These are phyloP conservation scores for Fusarium vanettenii DNA, from an alignment of 2,329 filamentous ascomycete genomes.

Conservation along the genomic window DNA sequence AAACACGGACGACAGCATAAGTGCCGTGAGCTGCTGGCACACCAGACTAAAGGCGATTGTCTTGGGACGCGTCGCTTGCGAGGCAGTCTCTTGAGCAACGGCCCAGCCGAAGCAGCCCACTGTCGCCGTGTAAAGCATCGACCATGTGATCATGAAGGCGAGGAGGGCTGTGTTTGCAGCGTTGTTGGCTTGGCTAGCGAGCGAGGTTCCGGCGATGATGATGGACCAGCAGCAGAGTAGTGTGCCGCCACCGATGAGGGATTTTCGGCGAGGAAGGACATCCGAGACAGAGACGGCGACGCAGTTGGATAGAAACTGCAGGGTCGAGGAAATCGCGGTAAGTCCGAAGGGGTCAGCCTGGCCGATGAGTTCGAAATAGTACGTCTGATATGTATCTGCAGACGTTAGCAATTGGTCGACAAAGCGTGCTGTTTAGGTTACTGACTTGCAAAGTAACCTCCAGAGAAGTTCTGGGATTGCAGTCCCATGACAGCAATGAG, in stretches of 20 bases:
- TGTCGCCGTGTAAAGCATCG: slow-evolving; percentile 44
- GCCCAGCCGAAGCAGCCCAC: slow-evolving; percentile 47
- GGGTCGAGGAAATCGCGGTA: slow-evolving; percentile 44
- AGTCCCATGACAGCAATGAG: slow-evolving; percentile 43
- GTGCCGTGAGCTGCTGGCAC: slow-evolving; percentile 49
- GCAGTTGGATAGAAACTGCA: slow-evolving; percentile 44
- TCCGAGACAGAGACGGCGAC: slow-evolving; percentile 41
- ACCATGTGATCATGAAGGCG: slow-evolving; percentile 46
- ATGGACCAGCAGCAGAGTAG: slow-evolving; percentile 43
- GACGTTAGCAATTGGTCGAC: not conserved
- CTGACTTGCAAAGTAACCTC: slow-evolving; percentile 46
- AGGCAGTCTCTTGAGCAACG: slow-evolving; percentile 44
- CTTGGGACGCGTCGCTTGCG: slow-evolving; percentile 44
- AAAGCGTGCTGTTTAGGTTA: not conserved
- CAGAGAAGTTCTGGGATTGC: slow-evolving; percentile 45
- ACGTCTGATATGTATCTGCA: slow-evolving; percentile 45
- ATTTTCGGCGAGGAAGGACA: slow-evolving; percentile 41
- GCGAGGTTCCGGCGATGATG: slow-evolving; percentile 41
- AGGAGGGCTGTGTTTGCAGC: slow-evolving; percentile 43
- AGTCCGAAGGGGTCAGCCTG: slow-evolving; percentile 45
- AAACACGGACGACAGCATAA: slow-evolving; percentile 51
- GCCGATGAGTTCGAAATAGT: slow-evolving; percentile 47
- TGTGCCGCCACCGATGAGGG: slow-evolving; percentile 41
- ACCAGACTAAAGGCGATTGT: slow-evolving; percentile 45
- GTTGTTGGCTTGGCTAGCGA: slow-evolving; percentile 31